Percentiles rank a stretch among this genome's conserved stretches.
phyloP scores from a whole-genome alignment of 805 yeast genomes.

The Saccharomycopsis sp. region DNA sequence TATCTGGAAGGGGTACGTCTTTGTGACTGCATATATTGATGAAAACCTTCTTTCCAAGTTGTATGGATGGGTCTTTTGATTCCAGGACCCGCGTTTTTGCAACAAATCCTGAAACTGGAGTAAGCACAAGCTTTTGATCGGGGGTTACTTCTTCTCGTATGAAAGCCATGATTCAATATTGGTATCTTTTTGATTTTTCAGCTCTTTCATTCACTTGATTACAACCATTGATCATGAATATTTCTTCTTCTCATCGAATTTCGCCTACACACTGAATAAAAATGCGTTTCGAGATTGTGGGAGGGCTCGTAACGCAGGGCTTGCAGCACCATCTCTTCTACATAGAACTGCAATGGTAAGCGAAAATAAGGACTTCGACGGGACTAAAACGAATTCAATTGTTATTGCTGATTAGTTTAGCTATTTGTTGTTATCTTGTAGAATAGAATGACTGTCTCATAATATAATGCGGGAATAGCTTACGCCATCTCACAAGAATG shows the following conservation, averaged over 20 bases:
- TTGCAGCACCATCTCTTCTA: too few relatives aligned
- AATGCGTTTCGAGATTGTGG: background rate
- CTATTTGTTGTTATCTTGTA: too few relatives aligned
- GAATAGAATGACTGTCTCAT: too few relatives aligned
- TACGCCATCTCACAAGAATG: too few relatives aligned
- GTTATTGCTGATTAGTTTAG: too few relatives aligned
- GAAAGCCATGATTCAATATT: background rate
- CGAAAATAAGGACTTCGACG: too few relatives aligned
- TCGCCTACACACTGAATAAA: background rate
- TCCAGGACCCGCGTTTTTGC: conserved; percentile 52
- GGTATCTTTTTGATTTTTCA: background rate
- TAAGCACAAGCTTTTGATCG: conserved; percentile 24
- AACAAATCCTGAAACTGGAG: conserved; percentile 68
- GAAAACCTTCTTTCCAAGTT: conserved; percentile 50
- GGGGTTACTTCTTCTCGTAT: background rate
- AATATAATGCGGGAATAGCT: too few relatives aligned
- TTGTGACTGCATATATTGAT: conserved; percentile 67
- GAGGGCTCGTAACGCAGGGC: background rate
- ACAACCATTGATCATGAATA: background rate
- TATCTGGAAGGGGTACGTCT: conserved; percentile 57
- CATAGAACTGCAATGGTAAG: too few relatives aligned
- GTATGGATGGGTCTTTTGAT: conserved; percentile 27
- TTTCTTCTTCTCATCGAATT: background rate
- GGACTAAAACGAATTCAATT: too few relatives aligned
- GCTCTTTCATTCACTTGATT: too few relatives aligned